Percentiles rank a stretch among this genome's conserved stretches.
These are phyloP conservation scores for Pythium dissotocum DNA, from an alignment of 352 stramenopile species.

Conservation along the genomic window DNA sequence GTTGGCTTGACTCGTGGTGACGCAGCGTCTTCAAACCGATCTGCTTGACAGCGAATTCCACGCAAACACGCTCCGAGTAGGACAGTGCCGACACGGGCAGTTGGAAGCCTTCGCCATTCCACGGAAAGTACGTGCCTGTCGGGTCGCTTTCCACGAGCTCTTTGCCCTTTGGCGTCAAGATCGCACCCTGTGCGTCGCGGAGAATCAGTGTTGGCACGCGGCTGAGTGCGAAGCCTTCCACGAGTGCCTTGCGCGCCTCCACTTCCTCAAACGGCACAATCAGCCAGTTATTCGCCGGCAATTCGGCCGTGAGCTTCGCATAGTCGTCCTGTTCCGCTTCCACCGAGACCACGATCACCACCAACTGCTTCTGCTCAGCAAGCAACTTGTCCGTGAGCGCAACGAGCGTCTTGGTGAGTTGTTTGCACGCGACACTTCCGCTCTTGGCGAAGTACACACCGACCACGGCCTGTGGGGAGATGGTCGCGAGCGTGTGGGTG, in stretches of 20 bases:
- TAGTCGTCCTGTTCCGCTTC: slow-evolving; percentile 70
- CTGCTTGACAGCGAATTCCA: slow-evolving; percentile 72
- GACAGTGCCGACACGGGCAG: slow-evolving; percentile 53
- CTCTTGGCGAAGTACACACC: slow-evolving; percentile 75
- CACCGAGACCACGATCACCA: slow-evolving; percentile 76
- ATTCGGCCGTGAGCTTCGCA: slow-evolving; percentile 44
- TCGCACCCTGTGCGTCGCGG: slow-evolving; percentile 44
- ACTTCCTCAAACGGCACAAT: slow-evolving; percentile 78
- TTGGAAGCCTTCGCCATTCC: slow-evolving; percentile 49
- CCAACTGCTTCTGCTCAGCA: slow-evolving; percentile 46
- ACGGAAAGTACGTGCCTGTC: slow-evolving; percentile 63
- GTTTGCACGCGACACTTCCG: slow-evolving; percentile 45
- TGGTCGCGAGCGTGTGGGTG: slow-evolving; percentile 51
- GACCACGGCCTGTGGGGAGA: slow-evolving; percentile 59
- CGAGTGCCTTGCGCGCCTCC: slow-evolving; percentile 64
- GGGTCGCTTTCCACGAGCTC: slow-evolving; percentile 69
- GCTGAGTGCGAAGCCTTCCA: slow-evolving; percentile 61
- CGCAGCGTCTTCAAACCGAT: slow-evolving; percentile 72
- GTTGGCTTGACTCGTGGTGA: slow-evolving; percentile 46
- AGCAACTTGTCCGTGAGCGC: slow-evolving; percentile 48
- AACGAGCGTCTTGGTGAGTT: slow-evolving; percentile 55
- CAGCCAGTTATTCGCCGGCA: slow-evolving; percentile 62
- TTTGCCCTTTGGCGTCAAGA: slow-evolving; percentile 72
- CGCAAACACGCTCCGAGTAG: slow-evolving; percentile 60
- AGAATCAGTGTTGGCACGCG: slow-evolving; percentile 68